Percentiles rank a stretch among this genome's conserved stretches.
phyloP scores from a whole-genome alignment of 805 yeast genomes.

The Wickerhamomyces subpelliculosus region DNA sequence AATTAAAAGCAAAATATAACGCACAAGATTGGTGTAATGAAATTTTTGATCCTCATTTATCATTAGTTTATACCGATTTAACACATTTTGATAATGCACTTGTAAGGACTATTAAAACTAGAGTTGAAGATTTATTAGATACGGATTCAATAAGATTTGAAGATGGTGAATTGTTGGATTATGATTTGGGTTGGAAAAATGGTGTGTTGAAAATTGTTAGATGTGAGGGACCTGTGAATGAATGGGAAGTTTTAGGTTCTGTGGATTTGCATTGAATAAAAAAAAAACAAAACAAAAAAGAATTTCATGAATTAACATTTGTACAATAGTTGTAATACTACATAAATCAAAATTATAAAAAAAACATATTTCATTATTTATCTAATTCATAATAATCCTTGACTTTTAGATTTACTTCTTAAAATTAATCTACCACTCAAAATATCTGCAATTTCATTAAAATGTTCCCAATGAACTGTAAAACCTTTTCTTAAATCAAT shows the following conservation, averaged over 20 bases:
- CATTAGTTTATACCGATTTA: slow-evolving; percentile 58
- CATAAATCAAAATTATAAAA: no score
- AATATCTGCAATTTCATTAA: slow-evolving; percentile 55
- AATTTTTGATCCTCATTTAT: slow-evolving; percentile 67
- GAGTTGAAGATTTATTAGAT: slow-evolving; percentile 61
- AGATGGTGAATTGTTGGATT: slow-evolving; percentile 17
- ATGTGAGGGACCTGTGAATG: slow-evolving; percentile 64
- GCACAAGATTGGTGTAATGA: slow-evolving; percentile 50
- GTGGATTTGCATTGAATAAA: slow-evolving; percentile 29
- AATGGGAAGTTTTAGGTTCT: slow-evolving; percentile 60
- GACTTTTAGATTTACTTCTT: slow-evolving; percentile 27
- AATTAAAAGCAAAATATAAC: slow-evolving; percentile 29
- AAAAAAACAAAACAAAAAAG: no score
- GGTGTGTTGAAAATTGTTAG: slow-evolving; percentile 54
- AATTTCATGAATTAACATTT: no score
- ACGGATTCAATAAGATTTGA: slow-evolving; percentile 8
- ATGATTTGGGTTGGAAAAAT: slow-evolving; percentile 51
- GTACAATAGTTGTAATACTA: no score
- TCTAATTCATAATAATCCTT: not conserved
- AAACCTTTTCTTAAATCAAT: slow-evolving; percentile 57
- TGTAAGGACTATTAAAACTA: slow-evolving; percentile 52
- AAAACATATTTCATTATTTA: no score
- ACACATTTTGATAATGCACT: slow-evolving; percentile 64
- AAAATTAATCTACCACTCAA: slow-evolving; percentile 63
- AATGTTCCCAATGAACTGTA: slow-evolving; percentile 61